Evolutionary conservation across 2,329 filamentous ascomycete genomes (phyloP).

Genomic region (Pseudogymnoascus destructans): DNA sequence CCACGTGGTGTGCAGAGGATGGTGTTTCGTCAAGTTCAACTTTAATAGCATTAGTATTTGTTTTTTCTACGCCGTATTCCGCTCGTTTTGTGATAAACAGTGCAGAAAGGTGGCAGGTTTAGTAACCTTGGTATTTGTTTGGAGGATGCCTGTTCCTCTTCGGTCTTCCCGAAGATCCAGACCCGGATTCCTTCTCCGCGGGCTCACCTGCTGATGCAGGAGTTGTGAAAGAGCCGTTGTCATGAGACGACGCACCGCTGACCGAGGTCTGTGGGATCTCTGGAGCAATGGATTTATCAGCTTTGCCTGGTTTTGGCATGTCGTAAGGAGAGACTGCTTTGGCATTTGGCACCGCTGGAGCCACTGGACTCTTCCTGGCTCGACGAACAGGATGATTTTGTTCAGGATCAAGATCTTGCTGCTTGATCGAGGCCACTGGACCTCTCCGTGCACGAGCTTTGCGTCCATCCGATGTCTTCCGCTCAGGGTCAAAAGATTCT

Average conservation of each 20-base stretch:
- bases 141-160: slow-evolving; percentile 2
- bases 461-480: background rate
- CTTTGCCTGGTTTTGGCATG: background rate
- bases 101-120: background rate
- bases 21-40: background rate
- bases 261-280: slow-evolving; percentile 2
- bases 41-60: background rate
- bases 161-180: background rate
- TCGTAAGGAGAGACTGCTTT: background rate
- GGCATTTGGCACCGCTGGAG: background rate
- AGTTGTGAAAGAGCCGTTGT: background rate
- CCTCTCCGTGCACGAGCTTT: background rate
- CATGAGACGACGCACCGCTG: background rate
- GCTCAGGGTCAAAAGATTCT: background rate
- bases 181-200: background rate
- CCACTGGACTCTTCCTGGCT: slow-evolving; percentile 1
- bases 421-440: slow-evolving; percentile 2
- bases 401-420: background rate
- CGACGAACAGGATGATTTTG: background rate
- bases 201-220: background rate
- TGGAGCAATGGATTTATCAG: slow-evolving; percentile 1
- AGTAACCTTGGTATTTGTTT: slow-evolving; percentile 8
- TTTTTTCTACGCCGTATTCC: background rate
- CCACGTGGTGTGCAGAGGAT: background rate
- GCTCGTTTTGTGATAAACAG: background rate